phyloP scores from a whole-genome alignment of 495 filamentous ascomycete genomes.

The Trichoderma reesei region DNA sequence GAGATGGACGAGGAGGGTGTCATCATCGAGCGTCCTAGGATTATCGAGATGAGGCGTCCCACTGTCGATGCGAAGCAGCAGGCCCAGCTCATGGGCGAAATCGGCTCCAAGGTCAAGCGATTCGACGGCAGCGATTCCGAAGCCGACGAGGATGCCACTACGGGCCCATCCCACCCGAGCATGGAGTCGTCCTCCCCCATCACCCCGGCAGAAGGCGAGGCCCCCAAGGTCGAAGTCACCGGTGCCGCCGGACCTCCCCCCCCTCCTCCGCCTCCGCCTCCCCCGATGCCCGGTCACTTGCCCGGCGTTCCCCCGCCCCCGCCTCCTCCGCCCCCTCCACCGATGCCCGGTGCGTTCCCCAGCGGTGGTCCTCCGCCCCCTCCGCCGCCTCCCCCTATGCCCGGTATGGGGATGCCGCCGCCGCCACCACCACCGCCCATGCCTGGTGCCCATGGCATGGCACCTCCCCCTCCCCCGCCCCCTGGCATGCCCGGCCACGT shows the following conservation, averaged over 20 bases:
- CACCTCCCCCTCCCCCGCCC: conserved; percentile 35
- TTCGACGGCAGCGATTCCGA: conserved; percentile 68
- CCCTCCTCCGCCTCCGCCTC: conserved; percentile 31
- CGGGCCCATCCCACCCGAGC: conserved; percentile 67
- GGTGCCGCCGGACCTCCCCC: conserved; percentile 23
- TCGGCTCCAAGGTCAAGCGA: conserved; percentile 64
- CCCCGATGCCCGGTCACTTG: conserved; percentile 38
- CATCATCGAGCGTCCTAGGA: conserved; percentile 55
- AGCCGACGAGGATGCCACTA: conserved; percentile 60
- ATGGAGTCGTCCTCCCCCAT: conserved; percentile 60
- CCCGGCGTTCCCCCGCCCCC: conserved; percentile 44
- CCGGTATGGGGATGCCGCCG: conserved; percentile 46
- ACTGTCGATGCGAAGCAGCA: conserved; percentile 65
- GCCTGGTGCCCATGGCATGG: conserved; percentile 30
- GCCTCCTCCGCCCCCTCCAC: conserved; percentile 38
- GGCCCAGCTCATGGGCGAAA: conserved; percentile 68
- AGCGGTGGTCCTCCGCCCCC: conserved; percentile 31
- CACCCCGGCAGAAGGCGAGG: conserved; percentile 55
- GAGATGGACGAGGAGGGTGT: conserved; percentile 24
- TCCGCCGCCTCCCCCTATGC: conserved; percentile 30
- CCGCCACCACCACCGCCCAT: conserved; percentile 29
- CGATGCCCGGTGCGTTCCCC: conserved; percentile 34
- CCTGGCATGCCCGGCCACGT: conserved; percentile 51
- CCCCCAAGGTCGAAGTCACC: conserved; percentile 37
- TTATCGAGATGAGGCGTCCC: conserved; percentile 60